Base-by-base conservation (phyloP, 371 early-diverging fungal genomes). In the Syncephalastrum contaminatum region DNA sequence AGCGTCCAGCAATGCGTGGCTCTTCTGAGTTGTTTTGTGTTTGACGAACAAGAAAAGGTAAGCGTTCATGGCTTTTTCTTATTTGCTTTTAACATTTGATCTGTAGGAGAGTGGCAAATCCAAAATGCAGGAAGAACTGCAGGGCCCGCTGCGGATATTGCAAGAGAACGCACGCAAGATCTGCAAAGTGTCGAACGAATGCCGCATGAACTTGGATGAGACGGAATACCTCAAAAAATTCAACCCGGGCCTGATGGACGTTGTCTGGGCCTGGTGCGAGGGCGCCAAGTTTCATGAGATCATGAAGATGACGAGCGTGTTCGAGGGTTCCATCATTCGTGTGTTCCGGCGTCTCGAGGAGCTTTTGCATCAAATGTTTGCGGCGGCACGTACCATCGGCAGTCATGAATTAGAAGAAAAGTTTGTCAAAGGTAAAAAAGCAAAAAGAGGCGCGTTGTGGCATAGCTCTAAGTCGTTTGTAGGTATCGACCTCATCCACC, bases 321-420 rank as follows among this genome's bases (percentile, higher is more conserved):
- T 96, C 80, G 99, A 99, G 75, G 99, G 99, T 25, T 89, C 89
- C 20, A 86, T 99, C 27, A 98, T 99, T 59, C 88, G 99, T 56
- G 82, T 86, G 0, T 96, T 99, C 77, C 77, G 98, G 53, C 83
- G 97, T 49, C 77, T 99, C 8, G 99, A 99, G 72, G 99, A 99
- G 70, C 71, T 99, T 43, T 71, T 99, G 54, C 77, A 98, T 67
- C 97, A 99, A 75, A 92, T 99, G 92, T 81, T 86, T 49, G 72
- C 85, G 54, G 99, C 99, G 3, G 91, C 99, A 19, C 93, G 93
- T 68, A 89, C 87, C 54, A 99, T 99, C 56, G 99, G 99, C 44
- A 99, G 99, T 75, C 85, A 83, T 7, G 98, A 96, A 68, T 72
- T 99, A 53, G 99, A 97, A 68, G 89, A 84, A 72, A 95, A 98